A percentile compares a stretch with the other conserved stretches of the same genome.
Evolutionary conservation across 371 early-diverging fungal species (phyloP).

Genomic region (Coemansia sp.): DNA sequence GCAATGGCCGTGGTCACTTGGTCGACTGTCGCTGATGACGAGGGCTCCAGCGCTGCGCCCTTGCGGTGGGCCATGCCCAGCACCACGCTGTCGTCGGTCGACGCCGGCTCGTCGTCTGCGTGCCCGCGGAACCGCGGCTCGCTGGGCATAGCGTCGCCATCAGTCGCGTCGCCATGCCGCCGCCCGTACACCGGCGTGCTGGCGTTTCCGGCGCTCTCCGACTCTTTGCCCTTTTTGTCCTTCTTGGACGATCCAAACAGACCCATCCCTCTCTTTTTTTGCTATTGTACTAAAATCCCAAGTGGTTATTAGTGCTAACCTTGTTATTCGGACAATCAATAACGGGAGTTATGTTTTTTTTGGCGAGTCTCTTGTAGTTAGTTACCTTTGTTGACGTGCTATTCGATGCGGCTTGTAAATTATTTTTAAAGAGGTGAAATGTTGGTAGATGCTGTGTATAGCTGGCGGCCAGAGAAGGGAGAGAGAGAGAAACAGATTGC

Average conservation of each 20-base stretch:
- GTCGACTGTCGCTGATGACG: conserved; percentile 16
- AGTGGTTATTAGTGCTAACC: too few species aligned
- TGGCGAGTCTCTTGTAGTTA: too few species aligned
- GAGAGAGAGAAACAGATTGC: too few species aligned
- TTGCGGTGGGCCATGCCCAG: conserved; percentile 3
- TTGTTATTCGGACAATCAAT: too few species aligned
- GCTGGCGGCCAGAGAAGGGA: too few species aligned
- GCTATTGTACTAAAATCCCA: too few species aligned
- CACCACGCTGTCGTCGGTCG: conserved; percentile 12
- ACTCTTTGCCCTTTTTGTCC: conserved; percentile 10
- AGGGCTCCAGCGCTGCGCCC: neutral
- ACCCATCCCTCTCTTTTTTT: conserved; percentile 9
- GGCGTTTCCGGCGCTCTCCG: neutral
- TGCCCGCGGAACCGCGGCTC: neutral
- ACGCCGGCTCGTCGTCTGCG: neutral
- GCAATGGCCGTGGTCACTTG: conserved; percentile 20
- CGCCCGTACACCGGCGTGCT: conserved; percentile 13
- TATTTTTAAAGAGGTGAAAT: too few species aligned
- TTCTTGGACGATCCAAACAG: conserved; percentile 21
- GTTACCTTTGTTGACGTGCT: too few species aligned
- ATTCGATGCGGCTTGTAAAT: too few species aligned
- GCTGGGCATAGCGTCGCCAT: neutral
- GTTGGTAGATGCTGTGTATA: too few species aligned
- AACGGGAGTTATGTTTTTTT: too few species aligned
- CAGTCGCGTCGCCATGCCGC: neutral